A percentile compares a stretch with the other conserved stretches of the same genome.
These are phyloP conservation scores for Sutorius eximius DNA, from an alignment of 1,284 basidiomycete genomes.

Conservation along the genomic window DNA sequence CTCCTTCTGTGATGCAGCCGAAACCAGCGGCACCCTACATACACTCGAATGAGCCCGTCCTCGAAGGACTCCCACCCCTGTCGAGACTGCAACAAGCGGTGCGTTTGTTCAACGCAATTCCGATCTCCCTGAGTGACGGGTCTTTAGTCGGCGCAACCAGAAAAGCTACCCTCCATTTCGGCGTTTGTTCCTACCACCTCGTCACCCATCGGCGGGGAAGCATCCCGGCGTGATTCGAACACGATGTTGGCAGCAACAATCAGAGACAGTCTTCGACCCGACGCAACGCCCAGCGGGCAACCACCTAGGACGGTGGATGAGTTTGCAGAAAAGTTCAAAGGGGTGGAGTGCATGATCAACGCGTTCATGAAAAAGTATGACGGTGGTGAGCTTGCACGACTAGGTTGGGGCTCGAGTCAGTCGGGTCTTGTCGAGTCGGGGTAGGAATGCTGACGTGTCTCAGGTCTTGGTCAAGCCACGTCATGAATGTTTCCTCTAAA, in stretches of 20 bases:
- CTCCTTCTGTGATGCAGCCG: neutral
- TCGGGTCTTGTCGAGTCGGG: neutral
- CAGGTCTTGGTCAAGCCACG: conserved; percentile 5
- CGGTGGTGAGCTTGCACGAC: conserved; percentile 17
- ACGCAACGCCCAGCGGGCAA: neutral
- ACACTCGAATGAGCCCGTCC: neutral
- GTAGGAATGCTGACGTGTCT: conserved; percentile 3
- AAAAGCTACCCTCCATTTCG: neutral
- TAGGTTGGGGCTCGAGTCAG: conserved; percentile 34
- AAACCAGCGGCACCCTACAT: neutral
- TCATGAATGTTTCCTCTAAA: conserved; percentile 7
- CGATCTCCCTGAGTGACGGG: neutral
- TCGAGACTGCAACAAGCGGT: conserved; percentile 5
- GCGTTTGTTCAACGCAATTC: neutral
- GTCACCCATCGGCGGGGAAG: neutral
- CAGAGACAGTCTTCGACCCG: conserved; percentile 10
- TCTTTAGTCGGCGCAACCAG: neutral
- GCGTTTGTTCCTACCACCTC: neutral
- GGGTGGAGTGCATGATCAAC: conserved; percentile 23
- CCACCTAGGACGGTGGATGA: conserved; percentile 23
- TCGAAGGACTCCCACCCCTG: conserved; percentile 6
- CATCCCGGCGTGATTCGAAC: neutral
- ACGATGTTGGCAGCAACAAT: conserved; percentile 10
- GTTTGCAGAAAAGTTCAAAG: conserved; percentile 22
- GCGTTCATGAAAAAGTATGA: conserved; percentile 23